These are phyloP conservation scores for Gracilaria gracilis DNA, from an alignment of 23 red algal genomes.

Conservation along the genomic window DNA sequence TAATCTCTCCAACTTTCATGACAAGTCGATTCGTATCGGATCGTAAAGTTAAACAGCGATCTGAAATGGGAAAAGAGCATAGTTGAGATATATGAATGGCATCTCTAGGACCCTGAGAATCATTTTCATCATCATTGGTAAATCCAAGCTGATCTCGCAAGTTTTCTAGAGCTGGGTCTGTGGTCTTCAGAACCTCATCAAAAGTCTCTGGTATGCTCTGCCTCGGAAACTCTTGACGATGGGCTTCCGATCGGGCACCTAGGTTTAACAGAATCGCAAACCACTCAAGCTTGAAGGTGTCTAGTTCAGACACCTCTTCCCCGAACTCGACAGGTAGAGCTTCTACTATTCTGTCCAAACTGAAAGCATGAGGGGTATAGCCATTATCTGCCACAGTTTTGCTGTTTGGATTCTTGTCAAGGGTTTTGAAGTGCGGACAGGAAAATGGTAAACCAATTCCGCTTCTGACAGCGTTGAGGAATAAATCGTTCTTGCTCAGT, in stretches of 20 bases:
- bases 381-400: constrained; percentile 4
- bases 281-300: constrained; percentile 39
- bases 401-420: constrained; percentile 13
- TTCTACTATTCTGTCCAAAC: constrained; percentile 21
- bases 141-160: constrained; percentile 45
- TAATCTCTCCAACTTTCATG: constrained; percentile 30
- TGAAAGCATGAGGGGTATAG: constrained; percentile 21
- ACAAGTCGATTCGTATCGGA: constrained; percentile 42
- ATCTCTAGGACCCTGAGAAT: constrained; percentile 2
- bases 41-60: neutral
- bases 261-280: constrained; percentile 42
- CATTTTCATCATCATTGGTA: neutral
- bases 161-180: constrained; percentile 42
- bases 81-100: neutral
- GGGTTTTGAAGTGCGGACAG: neutral
- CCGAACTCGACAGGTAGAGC: constrained; percentile 17
- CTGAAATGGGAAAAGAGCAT: constrained; percentile 21
- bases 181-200: neutral
- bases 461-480: neutral
- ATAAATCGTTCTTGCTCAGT: constrained; percentile 27
- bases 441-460: constrained; percentile 45
- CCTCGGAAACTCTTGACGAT: neutral
- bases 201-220: neutral
- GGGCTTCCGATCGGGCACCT: neutral
- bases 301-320: constrained; percentile 5